Evolutionary conservation across 1,284 basidiomycete genomes (phyloP), one percentile per base, ranked within the genome.

Genomic region (Hypsizygus ulmarius): DNA sequence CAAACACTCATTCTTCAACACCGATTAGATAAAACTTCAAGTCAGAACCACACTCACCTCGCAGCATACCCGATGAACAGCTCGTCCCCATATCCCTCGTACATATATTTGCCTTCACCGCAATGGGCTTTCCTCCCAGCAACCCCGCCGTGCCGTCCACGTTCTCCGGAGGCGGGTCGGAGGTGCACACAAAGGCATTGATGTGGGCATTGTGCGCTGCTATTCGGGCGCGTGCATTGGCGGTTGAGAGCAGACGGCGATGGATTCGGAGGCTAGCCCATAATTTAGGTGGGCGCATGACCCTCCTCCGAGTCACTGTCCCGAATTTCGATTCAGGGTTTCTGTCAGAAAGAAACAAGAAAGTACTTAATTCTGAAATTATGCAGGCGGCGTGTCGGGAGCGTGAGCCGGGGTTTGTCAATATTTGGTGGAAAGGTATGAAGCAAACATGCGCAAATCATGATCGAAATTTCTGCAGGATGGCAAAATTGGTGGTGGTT

Each of bases 101-200:
- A 44, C 85, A 87, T 51, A 96, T 93, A 57, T 91, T 92, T 60
- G 95, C 92, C 67, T 97, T 96, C 44, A 96, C 68, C 0, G 82
- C 91, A 16, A 95, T 62, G 1, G 73, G 63, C 37, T 78, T 56
- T 19, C 67, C 73, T 14, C 11, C 53, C 50, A 38, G 48, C 49
- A 8, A 39, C 44, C 14, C 18, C 21, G 4, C 7, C 3, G 21
- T 38, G 19, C 39, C 28, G 14, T n/a, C n/a, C n/a, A 4, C 12
- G 5, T 14, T 1, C 16, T 2, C 4, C 14, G 42, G 29, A 36
- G 53, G 29, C 6, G 58, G 29, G 12, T 46, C 32, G 12, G 59
- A 51, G 15, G 62, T 60, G 18, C 64, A 63, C 27, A 81, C 73
- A 43, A 84, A 68, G 16, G 81, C 79, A 58, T 83, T 82, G n/a